Base-by-base conservation (phyloP, 23 red algal species). In the Cyanidioschyzon merolae region DNA sequence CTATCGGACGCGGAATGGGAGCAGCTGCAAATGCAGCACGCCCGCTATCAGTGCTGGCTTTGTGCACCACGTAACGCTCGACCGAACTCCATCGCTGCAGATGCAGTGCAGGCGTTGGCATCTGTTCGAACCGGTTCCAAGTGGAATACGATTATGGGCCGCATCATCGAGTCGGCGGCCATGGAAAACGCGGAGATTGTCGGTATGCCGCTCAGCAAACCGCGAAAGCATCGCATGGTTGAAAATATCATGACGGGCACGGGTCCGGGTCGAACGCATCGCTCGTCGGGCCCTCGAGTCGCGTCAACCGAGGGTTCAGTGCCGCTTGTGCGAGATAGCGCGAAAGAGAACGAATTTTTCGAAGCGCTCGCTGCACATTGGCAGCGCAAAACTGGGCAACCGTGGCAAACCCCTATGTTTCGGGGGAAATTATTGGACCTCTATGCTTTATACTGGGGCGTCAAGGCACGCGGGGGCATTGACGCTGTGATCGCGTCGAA, bases 381-480 rank as follows among this genome's bases (percentile, higher is more conserved):
- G 63, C 2, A 71, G 63, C 63, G 32, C n/a, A 25, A 71, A 35
- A 71, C 63, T 7, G 63, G 63, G 7, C n/a, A 32, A 12, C 29
- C 63, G 12, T 71, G 63, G 63, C 63, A 71, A 27, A 71, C 74
- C 39, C 80, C 80, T 0, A 59, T 75, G 34, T 83, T 83, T 54
- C 80, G 80, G 3, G 80, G 80, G 3, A 74, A 74, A 58, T 59
- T 68, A 36, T 58, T 83, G 68, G 80, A 83, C 50, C 57, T 83
- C 27, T 83, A 83, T 58, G 34, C 67, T 0, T 18, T 83, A 37
- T 83, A 74, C 57, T 54, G 54, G n/a, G 80, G 63, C 12, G 80
- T 83, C 1, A 74, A 45, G 50, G 37, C 18, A 17, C 39, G 39
- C 39, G 80, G 80, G 35, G 80, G 80, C 68, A 76, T 83, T 74